Evolutionary conservation across 2,329 filamentous ascomycete species (phyloP).

Genomic region (Colletotrichum spaethianum): DNA sequence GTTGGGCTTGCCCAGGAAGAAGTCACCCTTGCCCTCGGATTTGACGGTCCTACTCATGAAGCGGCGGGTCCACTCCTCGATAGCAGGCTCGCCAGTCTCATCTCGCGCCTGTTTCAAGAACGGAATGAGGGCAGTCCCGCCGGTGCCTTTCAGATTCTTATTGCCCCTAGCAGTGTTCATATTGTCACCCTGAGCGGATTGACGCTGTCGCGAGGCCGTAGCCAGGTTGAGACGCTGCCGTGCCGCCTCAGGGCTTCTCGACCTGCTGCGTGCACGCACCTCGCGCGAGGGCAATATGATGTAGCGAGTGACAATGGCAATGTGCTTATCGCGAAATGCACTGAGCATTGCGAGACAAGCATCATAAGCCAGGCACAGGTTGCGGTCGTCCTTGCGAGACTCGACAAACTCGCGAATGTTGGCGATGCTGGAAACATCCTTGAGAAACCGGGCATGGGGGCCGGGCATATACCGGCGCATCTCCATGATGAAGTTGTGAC

Average conservation of each 20-base stretch:
- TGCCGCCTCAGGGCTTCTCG: conserved; percentile 68
- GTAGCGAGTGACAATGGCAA: conserved; percentile 95
- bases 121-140: conserved; percentile 92
- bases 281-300: conserved; percentile 91
- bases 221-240: conserved; percentile 73
- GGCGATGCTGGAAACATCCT: conserved; percentile 82
- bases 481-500: conserved; percentile 93
- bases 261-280: conserved; percentile 74
- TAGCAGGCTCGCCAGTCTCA: conserved; percentile 93
- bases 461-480: conserved; percentile 99
- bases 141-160: conserved; percentile 85
- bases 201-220: conserved; percentile 65
- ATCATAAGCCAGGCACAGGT: conserved; percentile 87
- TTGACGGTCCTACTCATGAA: conserved; percentile 70
- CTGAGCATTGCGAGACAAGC: conserved; percentile 83
- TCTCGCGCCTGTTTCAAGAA: conserved; percentile 97
- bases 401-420: conserved; percentile 92
- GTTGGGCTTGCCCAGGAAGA: conserved; percentile 70
- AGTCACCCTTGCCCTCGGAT: conserved; percentile 66
- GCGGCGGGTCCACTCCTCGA: conserved; percentile 73
- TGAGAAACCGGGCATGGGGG: conserved; percentile 88
- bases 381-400: conserved; percentile 69
- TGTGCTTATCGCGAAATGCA: conserved; percentile 90
- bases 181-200: conserved; percentile 35
- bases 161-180: conserved; percentile 53